Evolutionary conservation across 495 filamentous ascomycete genomes (phyloP).

Genomic region (Tuber brumale): DNA sequence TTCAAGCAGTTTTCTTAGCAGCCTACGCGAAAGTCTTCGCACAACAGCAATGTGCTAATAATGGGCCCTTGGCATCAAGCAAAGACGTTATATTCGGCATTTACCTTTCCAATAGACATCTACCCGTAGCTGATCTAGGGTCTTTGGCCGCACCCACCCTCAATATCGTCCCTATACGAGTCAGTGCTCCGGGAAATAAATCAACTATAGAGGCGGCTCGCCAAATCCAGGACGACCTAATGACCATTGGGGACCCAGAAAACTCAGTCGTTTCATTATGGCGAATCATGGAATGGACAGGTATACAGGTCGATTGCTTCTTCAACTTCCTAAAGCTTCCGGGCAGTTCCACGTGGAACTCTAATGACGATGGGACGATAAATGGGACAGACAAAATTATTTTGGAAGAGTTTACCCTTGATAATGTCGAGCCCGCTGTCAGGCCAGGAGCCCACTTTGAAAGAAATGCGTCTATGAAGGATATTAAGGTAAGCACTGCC

Average conservation of each 20-base stretch:
- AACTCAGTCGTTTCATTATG: slow-evolving; percentile 45
- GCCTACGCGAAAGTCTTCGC: slow-evolving; percentile 46
- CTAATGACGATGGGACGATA: neutral
- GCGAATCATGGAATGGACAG: slow-evolving; percentile 48
- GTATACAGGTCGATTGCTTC: slow-evolving; percentile 45
- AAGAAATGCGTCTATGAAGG: slow-evolving; percentile 27
- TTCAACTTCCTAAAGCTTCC: slow-evolving; percentile 44
- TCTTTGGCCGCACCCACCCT: slow-evolving; percentile 48
- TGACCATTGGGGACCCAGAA: slow-evolving; percentile 43
- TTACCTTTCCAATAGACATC: slow-evolving; percentile 53
- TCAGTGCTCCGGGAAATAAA: slow-evolving; percentile 38
- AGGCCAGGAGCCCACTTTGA: slow-evolving; percentile 12
- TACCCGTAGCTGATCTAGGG: slow-evolving; percentile 43
- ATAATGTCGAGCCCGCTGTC: slow-evolving; percentile 7
- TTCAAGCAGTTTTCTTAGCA: slow-evolving; percentile 52
- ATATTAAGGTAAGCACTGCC: slow-evolving; percentile 20
- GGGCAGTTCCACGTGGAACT: neutral
- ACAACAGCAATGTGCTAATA: slow-evolving; percentile 19
- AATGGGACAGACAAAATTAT: neutral
- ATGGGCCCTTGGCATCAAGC: slow-evolving; percentile 14
- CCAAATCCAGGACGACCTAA: slow-evolving; percentile 48
- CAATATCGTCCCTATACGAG: slow-evolving; percentile 51
- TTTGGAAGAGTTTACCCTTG: slow-evolving; percentile 19
- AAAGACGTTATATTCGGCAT: slow-evolving; percentile 50
- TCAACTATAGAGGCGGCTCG: slow-evolving; percentile 43